phyloP scores from a whole-genome alignment of 163 green algal species.

The Coccomyxa subellipsoidea region DNA sequence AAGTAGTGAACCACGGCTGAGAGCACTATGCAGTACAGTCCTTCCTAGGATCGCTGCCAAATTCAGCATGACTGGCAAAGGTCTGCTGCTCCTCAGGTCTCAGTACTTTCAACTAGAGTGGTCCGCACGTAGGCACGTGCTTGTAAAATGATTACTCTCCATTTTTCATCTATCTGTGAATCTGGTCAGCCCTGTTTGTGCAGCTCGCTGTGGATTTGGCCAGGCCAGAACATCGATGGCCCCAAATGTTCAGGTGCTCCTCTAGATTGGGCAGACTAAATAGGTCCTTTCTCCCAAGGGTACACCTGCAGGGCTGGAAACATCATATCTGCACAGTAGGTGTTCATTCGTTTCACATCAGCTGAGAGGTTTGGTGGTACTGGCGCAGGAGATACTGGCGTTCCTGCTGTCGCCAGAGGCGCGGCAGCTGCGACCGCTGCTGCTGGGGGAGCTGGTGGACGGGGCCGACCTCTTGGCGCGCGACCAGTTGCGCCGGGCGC shows the following conservation, averaged over 20 bases:
- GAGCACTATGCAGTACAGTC: neutral
- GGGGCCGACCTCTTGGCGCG: conserved; percentile 45
- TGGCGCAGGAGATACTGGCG: conserved; percentile 35
- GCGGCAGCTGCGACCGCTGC: conserved; percentile 54
- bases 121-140: too few species aligned
- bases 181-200: too few species aligned
- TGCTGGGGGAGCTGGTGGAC: conserved; percentile 53
- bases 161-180: too few species aligned
- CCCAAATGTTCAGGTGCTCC: too few species aligned
- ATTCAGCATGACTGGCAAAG: too few species aligned
- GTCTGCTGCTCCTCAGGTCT: too few species aligned
- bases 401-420: conserved; percentile 61
- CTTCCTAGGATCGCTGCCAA: neutral
- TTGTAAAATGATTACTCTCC: too few species aligned
- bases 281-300: too few species aligned
- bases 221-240: too few species aligned
- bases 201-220: too few species aligned
- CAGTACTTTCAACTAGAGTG: too few species aligned
- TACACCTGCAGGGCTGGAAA: neutral
- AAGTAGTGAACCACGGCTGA: neutral
- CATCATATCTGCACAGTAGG: neutral
- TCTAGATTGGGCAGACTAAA: too few species aligned
- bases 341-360: neutral
- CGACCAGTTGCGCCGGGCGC: conserved; percentile 46
- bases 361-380: neutral